phyloP scores from a whole-genome alignment of 1,284 basidiomycete species.

The Microbotryum intermedium region DNA sequence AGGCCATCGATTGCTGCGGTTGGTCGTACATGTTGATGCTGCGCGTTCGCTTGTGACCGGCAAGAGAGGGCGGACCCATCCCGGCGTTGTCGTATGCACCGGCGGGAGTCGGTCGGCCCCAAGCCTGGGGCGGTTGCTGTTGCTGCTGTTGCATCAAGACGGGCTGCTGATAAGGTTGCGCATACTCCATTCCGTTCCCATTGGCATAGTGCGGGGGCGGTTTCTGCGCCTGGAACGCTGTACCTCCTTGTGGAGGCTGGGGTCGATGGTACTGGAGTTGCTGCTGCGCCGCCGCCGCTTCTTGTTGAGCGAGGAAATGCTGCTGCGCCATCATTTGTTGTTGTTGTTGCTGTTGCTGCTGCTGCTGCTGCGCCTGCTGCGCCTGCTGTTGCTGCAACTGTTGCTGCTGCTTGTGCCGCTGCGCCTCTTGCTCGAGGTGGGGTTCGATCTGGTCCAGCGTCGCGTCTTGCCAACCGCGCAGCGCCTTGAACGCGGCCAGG shows the following conservation, averaged over 20 bases:
- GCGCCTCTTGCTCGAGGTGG: slow-evolving; percentile 18
- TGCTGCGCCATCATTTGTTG: slow-evolving; percentile 5
- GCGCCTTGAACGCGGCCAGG: slow-evolving; percentile 31
- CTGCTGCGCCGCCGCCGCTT: no score
- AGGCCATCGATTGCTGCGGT: neutral
- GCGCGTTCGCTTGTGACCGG: neutral
- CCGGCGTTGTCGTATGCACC: neutral
- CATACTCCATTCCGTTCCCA: neutral
- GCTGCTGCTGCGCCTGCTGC: neutral
- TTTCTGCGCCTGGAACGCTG: neutral
- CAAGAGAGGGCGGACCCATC: neutral
- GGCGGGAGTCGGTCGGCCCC: neutral
- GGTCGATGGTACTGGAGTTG: no score
- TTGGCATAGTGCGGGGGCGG: neutral
- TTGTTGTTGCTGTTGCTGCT: slow-evolving; percentile 7
- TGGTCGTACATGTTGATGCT: slow-evolving; percentile 3
- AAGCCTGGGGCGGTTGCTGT: neutral
- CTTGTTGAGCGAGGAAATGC: neutral
- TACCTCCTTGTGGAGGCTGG: no score
- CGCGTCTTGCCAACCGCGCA: slow-evolving; percentile 28
- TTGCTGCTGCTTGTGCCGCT: slow-evolving; percentile 3
- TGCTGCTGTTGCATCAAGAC: neutral
- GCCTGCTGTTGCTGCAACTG: neutral
- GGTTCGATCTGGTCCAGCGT: slow-evolving; percentile 31
- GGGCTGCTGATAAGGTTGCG: neutral